Evolutionary conservation across 768 basidiomycete species (phyloP).

Genomic region (Rubroboletus pulcherrimus): DNA sequence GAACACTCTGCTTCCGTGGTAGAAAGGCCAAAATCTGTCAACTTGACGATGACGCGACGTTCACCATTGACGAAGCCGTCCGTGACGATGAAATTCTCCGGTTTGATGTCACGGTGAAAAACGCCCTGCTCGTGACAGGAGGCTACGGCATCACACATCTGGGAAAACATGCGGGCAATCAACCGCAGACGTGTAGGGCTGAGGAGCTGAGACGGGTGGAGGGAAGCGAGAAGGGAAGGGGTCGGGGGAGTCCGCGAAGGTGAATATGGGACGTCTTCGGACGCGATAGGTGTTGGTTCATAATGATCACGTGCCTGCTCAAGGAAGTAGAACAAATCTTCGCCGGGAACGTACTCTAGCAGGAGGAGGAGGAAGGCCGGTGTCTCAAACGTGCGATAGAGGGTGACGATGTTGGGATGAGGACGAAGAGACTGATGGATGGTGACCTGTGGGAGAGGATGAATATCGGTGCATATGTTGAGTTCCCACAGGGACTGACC

Average conservation of each 20-base stretch:
- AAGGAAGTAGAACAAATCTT: slow-evolving; percentile 97
- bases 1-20: slow-evolving; percentile 85
- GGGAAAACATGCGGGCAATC: slow-evolving; percentile 95
- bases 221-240: slow-evolving; percentile 83
- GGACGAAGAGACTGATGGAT: slow-evolving; percentile 90
- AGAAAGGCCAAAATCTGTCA: slow-evolving; percentile 94
- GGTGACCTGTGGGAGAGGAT: slow-evolving; percentile 55
- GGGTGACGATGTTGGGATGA: slow-evolving; percentile 93
- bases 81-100: slow-evolving; percentile 96
- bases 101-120: slow-evolving; percentile 98
- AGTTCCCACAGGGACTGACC: slow-evolving; percentile 40
- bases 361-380: slow-evolving; percentile 87
- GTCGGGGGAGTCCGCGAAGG: slow-evolving; percentile 82
- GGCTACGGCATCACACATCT: slow-evolving; percentile 98
- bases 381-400: slow-evolving; percentile 92
- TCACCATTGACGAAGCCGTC: slow-evolving; percentile 70
- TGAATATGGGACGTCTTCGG: slow-evolving; percentile 14
- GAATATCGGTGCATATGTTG: slow-evolving; percentile 3
- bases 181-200: slow-evolving; percentile 85
- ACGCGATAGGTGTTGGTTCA: slow-evolving; percentile 42
- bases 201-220: slow-evolving; percentile 75
- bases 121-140: slow-evolving; percentile 89
- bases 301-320: slow-evolving; percentile 92
- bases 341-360: slow-evolving; percentile 93
- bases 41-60: slow-evolving; percentile 91